Percentiles rank a stretch among this genome's conserved stretches.
phyloP scores from a whole-genome alignment of 805 yeast genomes.

The Citeromyces matritensis region DNA sequence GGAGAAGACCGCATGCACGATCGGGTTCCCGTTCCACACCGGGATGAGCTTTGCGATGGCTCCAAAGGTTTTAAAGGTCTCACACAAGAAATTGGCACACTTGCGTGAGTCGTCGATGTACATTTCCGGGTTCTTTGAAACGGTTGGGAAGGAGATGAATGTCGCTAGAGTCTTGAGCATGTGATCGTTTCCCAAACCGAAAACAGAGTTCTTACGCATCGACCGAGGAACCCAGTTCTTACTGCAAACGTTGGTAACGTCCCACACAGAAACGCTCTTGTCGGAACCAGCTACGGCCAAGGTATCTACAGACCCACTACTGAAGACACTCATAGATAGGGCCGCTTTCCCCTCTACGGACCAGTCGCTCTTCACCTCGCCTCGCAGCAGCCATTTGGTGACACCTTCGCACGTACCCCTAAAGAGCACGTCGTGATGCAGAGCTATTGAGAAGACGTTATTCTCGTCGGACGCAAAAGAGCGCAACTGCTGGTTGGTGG shows the following conservation, averaged over 20 bases:
- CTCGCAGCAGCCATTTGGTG: slow-evolving; percentile 33
- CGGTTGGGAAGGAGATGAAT: slow-evolving; percentile 58
- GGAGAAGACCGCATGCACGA: slow-evolving; percentile 61
- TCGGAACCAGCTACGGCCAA: slow-evolving; percentile 60
- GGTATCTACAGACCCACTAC: slow-evolving; percentile 20
- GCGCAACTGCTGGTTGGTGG: slow-evolving; percentile 55
- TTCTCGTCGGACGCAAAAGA: slow-evolving; percentile 23
- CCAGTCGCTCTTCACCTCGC: slow-evolving; percentile 30
- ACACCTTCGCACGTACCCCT: slow-evolving; percentile 42
- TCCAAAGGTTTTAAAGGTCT: slow-evolving; percentile 52
- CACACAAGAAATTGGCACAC: slow-evolving; percentile 66
- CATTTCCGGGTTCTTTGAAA: slow-evolving; percentile 56
- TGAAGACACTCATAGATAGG: slow-evolving; percentile 37
- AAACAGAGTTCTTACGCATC: slow-evolving; percentile 4
- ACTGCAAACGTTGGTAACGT: slow-evolving; percentile 6
- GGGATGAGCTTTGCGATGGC: slow-evolving; percentile 60
- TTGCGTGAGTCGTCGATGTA: slow-evolving; percentile 69
- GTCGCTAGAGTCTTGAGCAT: slow-evolving; percentile 47
- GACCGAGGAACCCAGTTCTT: neutral
- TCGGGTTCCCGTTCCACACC: slow-evolving; percentile 69
- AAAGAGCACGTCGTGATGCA: slow-evolving; percentile 41
- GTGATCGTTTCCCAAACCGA: slow-evolving; percentile 35
- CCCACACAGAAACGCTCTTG: slow-evolving; percentile 59
- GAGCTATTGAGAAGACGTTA: slow-evolving; percentile 48
- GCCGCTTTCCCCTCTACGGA: slow-evolving; percentile 32